Percentiles rank a stretch among this genome's conserved stretches.
Conservation (phyloP, 2,329 filamentous ascomycete species). For the Cryphonectria nitschkei region DNA sequence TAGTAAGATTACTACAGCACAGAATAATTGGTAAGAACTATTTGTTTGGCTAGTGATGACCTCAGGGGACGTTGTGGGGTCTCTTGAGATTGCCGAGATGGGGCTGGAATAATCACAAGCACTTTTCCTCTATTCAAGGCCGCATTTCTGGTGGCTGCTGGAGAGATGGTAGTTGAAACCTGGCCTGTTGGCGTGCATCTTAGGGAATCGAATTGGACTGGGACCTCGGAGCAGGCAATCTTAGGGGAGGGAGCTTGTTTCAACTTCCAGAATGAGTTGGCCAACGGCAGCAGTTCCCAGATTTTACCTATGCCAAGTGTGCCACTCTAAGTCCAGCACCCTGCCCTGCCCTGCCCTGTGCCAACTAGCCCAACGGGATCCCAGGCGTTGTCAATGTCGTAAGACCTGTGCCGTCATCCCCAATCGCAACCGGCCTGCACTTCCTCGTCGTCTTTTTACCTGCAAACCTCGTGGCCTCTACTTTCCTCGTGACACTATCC, state of each 20-base stretch:
- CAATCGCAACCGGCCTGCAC: constrained; percentile 14
- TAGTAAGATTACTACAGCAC: neutral
- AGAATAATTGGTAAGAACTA: neutral
- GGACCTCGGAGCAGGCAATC: neutral
- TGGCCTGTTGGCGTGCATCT: constrained; percentile 17
- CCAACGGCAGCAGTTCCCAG: neutral
- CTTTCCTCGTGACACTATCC: neutral
- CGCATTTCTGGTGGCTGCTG: neutral
- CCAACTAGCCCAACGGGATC: neutral
- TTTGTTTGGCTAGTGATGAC: constrained; percentile 1
- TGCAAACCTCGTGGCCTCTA: constrained; percentile 9
- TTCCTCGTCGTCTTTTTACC: constrained; percentile 6
- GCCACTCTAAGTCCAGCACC: neutral
- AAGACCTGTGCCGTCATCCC: constrained; percentile 28
- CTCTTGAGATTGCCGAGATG: constrained; percentile 16
- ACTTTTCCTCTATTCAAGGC: neutral
- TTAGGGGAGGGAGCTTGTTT: constrained; percentile 2
- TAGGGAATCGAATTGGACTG: neutral
- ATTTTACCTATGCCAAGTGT: neutral
- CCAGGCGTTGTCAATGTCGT: constrained; percentile 22
- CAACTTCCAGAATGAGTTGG: neutral
- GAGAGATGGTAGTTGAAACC: constrained; percentile 20
- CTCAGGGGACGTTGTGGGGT: constrained; percentile 20
- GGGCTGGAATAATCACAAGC: constrained; percentile 20
- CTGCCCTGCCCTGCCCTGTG: neutral